phyloP scores from a whole-genome alignment of 805 yeast species.

The Myxozyma nipponensis region DNA sequence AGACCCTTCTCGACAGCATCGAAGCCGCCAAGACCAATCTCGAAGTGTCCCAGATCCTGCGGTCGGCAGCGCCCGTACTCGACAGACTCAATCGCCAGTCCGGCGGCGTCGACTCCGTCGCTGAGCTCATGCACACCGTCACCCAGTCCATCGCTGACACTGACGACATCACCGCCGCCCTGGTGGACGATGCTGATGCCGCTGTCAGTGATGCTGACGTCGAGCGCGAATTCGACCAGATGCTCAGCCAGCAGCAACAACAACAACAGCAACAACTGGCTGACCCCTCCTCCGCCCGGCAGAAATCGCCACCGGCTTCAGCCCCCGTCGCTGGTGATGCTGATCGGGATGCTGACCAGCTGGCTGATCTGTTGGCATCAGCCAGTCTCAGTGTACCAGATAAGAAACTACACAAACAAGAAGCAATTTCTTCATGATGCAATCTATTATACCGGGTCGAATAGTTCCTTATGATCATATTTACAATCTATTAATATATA shows the following conservation, averaged over 20 bases:
- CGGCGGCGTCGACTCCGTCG: conserved; percentile 46
- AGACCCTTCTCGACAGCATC: conserved; percentile 9
- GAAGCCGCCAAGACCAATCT: conserved; percentile 18
- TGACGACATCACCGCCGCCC: conserved; percentile 36
- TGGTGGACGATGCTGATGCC: not conserved
- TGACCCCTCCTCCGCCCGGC: not conserved
- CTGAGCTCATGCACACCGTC: conserved; percentile 42
- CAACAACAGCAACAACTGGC: not conserved
- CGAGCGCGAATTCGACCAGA: not conserved
- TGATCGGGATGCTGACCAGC: not conserved
- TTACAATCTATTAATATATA: not conserved
- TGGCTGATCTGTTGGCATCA: not conserved
- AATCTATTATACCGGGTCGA: not conserved
- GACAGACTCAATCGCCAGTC: conserved; percentile 41
- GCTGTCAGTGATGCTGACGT: not conserved
- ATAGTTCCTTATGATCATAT: not conserved
- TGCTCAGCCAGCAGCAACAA: not conserved
- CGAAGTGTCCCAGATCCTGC: conserved; percentile 31
- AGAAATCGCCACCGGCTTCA: not conserved
- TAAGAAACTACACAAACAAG: not conserved
- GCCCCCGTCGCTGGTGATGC: not conserved
- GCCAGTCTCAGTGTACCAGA: not conserved
- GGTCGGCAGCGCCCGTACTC: conserved; percentile 48
- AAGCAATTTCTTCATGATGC: not conserved
- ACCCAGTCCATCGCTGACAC: conserved; percentile 40